Evolutionary conservation across 257 asterid genomes (phyloP), one percentile per base, ranked within the genome.

Genomic region (Plantago major): DNA sequence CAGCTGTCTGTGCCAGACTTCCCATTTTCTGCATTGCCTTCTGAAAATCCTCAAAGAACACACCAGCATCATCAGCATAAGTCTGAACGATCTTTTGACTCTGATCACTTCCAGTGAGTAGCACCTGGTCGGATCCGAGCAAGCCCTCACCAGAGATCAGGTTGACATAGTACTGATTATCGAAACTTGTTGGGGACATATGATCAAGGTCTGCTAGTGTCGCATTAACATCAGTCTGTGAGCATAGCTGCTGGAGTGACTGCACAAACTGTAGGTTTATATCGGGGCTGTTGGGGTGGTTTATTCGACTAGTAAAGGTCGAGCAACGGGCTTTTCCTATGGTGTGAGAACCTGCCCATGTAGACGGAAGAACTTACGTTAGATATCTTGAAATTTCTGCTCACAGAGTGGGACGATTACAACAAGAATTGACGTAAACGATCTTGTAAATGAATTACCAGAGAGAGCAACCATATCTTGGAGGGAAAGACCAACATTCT

Each of bases 311-410:
- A 58, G 46, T 69, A 33, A 92, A 88, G 4, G 95, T 74, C 0
- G 87, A 74, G 75, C 98, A 91, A 18, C 95, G 82, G 6, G 95
- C 98, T 69, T 81, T 86, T 8, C 97, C 97, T 67, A 88, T 58
- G 7, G 98, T 91, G 79, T 88, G 97, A 0, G 97, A 95, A 16
- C 94, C 96, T 82, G 78, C 7, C 47, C 63, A 6, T 60, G 43
- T 53, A 28, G 0, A 45, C 7, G 49, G 28, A 64, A 42, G 22
- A 18, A 33, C 6, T 33, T 33, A 33, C 6, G 40, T 33, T 33
- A 22, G 26, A 22, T 22, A 4, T 33, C 8, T 33, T 4, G 40
- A 33, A 33, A 7, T 33, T 33, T 33, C 7, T 33, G 40, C 8
- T 7, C 0, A 33, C 8, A 33, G 0, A 33, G 40, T 7, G 40